Evolutionary conservation across 805 yeast genomes (phyloP).

Genomic region (Saturnispora mendoncae): DNA sequence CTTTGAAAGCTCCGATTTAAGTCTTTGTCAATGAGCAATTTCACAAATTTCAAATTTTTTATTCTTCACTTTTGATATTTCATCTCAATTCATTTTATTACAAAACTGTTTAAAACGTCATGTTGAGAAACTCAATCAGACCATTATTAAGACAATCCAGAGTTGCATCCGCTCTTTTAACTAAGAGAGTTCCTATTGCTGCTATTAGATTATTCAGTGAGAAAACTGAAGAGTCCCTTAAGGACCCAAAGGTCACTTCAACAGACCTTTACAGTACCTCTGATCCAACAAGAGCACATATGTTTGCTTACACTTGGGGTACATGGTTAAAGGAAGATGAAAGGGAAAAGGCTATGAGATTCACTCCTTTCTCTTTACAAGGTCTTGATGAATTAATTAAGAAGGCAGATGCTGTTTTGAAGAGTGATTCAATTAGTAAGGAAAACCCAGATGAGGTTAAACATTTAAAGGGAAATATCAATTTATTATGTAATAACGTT

Average conservation of each 20-base stretch:
- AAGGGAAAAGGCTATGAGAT: slow-evolving; percentile 63
- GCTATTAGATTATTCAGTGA: slow-evolving; percentile 6
- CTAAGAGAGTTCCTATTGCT: neutral
- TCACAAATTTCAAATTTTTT: too few species aligned
- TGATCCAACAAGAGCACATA: slow-evolving; percentile 16
- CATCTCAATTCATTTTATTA: neutral
- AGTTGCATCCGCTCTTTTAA: neutral
- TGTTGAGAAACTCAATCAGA: slow-evolving; percentile 6
- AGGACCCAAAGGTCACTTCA: slow-evolving; percentile 9
- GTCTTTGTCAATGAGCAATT: neutral
- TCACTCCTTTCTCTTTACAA: slow-evolving; percentile 71
- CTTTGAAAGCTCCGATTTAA: too few species aligned
- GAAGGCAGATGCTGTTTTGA: slow-evolving; percentile 8
- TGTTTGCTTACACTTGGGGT: slow-evolving; percentile 92
- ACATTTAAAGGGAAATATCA: slow-evolving; percentile 20
- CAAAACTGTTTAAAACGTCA: neutral
- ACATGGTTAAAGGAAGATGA: slow-evolving; percentile 82
- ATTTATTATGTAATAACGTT: slow-evolving; percentile 19
- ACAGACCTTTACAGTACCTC: slow-evolving; percentile 13
- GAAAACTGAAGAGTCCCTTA: neutral
- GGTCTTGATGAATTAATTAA: slow-evolving; percentile 44
- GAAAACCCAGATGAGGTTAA: slow-evolving; percentile 35
- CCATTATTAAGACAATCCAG: slow-evolving; percentile 3
- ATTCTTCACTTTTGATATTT: slow-evolving; percentile 1
- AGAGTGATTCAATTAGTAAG: neutral